Base-by-base conservation (phyloP, 257 asterid species). In the Vinca minor region DNA sequence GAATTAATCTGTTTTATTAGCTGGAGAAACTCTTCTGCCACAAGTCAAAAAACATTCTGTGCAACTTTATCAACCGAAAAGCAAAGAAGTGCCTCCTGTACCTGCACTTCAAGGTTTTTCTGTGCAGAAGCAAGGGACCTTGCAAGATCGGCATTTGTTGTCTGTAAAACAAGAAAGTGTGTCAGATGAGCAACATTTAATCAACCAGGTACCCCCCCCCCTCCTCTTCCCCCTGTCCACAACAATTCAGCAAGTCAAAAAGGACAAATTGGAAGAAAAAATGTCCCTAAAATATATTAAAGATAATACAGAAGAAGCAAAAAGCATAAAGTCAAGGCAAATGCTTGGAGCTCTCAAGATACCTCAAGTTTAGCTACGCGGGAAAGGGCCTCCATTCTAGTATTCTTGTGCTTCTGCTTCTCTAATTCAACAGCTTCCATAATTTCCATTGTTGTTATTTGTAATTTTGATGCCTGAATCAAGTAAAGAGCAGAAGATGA, bases 371-470 rank as follows among this genome's bases (percentile, higher is more conserved):
- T 87, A 23, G 94, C 83, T 69, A 93, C 72, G 61, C 85, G 87
- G 26, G 87, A 61, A 36, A 89, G 84, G 76, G 85, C 89, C 76
- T 89, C 94, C 96, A 89, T 93, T 65, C 98, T 87, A 59, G 98
- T 93, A 77, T 77, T 74, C 58, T 93, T 93, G 76, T 93, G 98
- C 64, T 93, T 89, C 78, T 81, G 94, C 86, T 89, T 87, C 85
- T 93, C 98, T 48, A 85, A 59, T 41, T 93, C 98, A 76, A 82
- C 98, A 66, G 98, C 97, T 69, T 89, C 96, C 97, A 93, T 85
- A 73, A 77, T 81, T 80, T 89, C 96, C 93, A 93, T 87, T 95
- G 84, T 89, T 50, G 94, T 82, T 45, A 82, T 80, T 82, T 93
- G 98, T 58, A 93, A 52, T 65, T 89, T 88, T 44, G 96, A 87